These are phyloP conservation scores for Leishmania mexicana DNA, from an alignment of 208 protist genomes.

Conservation along the genomic window DNA sequence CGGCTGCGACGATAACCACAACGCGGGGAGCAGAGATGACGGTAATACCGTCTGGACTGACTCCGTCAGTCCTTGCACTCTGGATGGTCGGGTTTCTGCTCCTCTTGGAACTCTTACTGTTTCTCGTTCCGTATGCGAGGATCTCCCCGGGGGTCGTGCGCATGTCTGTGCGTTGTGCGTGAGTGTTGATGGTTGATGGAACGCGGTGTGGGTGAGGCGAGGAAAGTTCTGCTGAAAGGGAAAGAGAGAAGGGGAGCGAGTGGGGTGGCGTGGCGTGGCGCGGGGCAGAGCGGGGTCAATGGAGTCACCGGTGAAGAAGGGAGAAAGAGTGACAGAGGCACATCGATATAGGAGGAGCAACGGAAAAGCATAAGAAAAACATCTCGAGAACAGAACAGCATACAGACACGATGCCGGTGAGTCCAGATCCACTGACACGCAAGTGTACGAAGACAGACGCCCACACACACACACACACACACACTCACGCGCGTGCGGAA, in stretches of 20 bases:
- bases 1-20: neutral
- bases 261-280: neutral
- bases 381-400: no score
- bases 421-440: no score
- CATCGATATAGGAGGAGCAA: neutral
- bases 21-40: neutral
- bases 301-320: neutral
- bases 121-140: neutral
- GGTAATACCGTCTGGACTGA: neutral
- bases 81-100: neutral
- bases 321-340: neutral
- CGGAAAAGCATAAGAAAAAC: no score
- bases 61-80: neutral
- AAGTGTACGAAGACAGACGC: neutral
- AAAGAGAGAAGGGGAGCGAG: neutral
- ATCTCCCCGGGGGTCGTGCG: no score
- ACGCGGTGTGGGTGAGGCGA: neutral
- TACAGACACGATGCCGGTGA: no score
- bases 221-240: neutral
- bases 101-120: neutral
- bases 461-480: no score
- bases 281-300: no score
- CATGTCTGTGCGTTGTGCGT: no score
- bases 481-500: no score
- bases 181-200: neutral